Conservation (phyloP, 345 rosid species). For the Hibiscus tridactylites region DNA sequence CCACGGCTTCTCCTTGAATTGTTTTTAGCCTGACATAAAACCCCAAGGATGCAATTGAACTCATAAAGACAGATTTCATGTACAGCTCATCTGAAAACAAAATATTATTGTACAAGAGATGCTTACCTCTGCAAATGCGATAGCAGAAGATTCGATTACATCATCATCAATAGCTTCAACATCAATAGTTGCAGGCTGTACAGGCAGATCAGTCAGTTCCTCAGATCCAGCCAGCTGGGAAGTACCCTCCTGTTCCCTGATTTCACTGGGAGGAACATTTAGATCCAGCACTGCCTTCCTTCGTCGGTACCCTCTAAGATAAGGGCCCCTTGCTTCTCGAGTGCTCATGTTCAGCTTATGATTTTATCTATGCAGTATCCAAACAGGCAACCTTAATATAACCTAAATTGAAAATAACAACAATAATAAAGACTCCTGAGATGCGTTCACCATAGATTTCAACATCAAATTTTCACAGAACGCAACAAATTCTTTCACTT, state of each 20-base stretch:
- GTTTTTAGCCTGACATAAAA: slow-evolving; percentile 57
- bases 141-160: slow-evolving; percentile 62
- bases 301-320: slow-evolving; percentile 41
- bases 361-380: neutral
- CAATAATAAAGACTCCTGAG: neutral
- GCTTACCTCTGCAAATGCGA: slow-evolving; percentile 65
- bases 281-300: slow-evolving; percentile 47
- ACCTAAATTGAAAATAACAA: neutral
- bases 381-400: neutral
- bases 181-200: slow-evolving; percentile 36
- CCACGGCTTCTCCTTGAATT: slow-evolving; percentile 47
- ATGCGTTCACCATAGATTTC: neutral
- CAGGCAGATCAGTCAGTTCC: slow-evolving; percentile 23
- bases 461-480: neutral
- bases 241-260: slow-evolving; percentile 51
- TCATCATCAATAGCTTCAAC: slow-evolving; percentile 81
- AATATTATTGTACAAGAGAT: neutral
- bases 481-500: neutral
- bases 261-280: slow-evolving; percentile 44
- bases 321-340: slow-evolving; percentile 25
- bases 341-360: slow-evolving; percentile 32
- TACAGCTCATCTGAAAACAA: neutral
- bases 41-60: slow-evolving; percentile 6
- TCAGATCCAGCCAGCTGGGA: slow-evolving; percentile 28
- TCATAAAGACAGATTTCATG: neutral